Evolutionary conservation across 2,329 filamentous ascomycete genomes (phyloP), one percentile per base, ranked within the genome.

Genomic region (Clarireedia monteithiana): DNA sequence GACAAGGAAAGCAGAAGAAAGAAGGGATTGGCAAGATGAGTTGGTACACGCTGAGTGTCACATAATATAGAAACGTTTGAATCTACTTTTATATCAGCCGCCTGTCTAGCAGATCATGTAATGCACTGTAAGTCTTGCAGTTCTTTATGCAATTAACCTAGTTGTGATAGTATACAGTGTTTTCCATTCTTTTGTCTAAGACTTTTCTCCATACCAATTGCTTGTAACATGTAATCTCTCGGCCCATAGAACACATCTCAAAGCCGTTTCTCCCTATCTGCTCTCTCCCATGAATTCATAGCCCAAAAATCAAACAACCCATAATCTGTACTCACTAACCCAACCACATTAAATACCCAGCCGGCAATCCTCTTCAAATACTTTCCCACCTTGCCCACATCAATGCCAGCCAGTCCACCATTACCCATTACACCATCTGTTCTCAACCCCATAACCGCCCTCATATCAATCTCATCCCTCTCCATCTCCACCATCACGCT

Each of bases 391-490:
- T 23, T 45, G 23, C 42, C 27, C 23, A 17, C 47, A 46, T 46
- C 45, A 27, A 55, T 27, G 2, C 7, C 38, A 2, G 47, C 52
- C 6, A 50, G 15, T 10, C 30, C 42, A 26, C 24, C 10, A 12
- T 34, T 51, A 4, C 53, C 53, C 48, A 23, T 38, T 1, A 42
- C n/a, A 9, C n/a, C 24, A n/a, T 36, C 36, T 26, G 27, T 36
- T 2, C 14, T 34, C 12, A 26, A 23, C 46, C 36, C 23, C 17
- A 42, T 39, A 20, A 50, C 52, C 24, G 38, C 36, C 34, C 42
- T 50, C 34, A 57, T 24, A 36, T 53, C 55, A 14, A 7, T 10
- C 12, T 42, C 48, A 27, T 57, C 55, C 20, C 46, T 5, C 20
- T 42, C 26, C 17, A 53, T 26, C 2, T 34, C 50, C 20, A n/a